These are phyloP conservation scores for Thielaviopsis punctulata DNA, from an alignment of 2,329 filamentous ascomycete genomes.

Conservation along the genomic window DNA sequence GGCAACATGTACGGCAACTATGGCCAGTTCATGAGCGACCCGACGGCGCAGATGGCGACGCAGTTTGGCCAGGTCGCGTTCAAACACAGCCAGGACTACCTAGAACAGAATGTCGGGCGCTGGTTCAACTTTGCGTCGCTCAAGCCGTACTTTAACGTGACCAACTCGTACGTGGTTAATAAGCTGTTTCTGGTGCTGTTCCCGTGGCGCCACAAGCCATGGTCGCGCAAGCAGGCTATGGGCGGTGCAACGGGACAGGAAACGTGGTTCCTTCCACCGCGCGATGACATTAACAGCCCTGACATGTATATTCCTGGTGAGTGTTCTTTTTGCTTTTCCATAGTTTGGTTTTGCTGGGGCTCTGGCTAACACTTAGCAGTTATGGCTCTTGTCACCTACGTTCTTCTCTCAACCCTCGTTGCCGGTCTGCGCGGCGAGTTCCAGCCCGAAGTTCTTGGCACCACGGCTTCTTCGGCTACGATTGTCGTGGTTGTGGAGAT, in stretches of 20 bases:
- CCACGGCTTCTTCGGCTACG: constrained; percentile 70
- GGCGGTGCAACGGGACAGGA: constrained; percentile 48
- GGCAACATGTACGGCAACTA: constrained; percentile 53
- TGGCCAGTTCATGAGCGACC: constrained; percentile 88
- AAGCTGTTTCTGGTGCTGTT: constrained; percentile 90
- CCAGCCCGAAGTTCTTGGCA: constrained; percentile 81
- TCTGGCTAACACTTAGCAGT: constrained; percentile 24
- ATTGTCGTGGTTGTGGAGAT: constrained; percentile 78
- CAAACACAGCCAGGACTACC: constrained; percentile 78
- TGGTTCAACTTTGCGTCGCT: constrained; percentile 85
- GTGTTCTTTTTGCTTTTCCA: constrained; percentile 12
- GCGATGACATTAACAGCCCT: constrained; percentile 91
- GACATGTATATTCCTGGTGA: constrained; percentile 90
- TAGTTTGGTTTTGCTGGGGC: neutral
- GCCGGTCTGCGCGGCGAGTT: constrained; percentile 83
- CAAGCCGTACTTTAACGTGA: constrained; percentile 99
- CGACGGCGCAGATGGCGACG: constrained; percentile 83
- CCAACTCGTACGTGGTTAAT: constrained; percentile 87
- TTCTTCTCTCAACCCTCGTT: constrained; percentile 78
- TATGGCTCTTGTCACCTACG: constrained; percentile 96
- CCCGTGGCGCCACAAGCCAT: constrained; percentile 93
- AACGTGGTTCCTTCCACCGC: constrained; percentile 70
- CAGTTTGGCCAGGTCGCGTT: constrained; percentile 88
- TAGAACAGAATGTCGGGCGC: constrained; percentile 74
- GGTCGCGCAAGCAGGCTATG: constrained; percentile 75